phyloP scores from a whole-genome alignment of 208 protist species.

The Leishmania lainsoni region DNA sequence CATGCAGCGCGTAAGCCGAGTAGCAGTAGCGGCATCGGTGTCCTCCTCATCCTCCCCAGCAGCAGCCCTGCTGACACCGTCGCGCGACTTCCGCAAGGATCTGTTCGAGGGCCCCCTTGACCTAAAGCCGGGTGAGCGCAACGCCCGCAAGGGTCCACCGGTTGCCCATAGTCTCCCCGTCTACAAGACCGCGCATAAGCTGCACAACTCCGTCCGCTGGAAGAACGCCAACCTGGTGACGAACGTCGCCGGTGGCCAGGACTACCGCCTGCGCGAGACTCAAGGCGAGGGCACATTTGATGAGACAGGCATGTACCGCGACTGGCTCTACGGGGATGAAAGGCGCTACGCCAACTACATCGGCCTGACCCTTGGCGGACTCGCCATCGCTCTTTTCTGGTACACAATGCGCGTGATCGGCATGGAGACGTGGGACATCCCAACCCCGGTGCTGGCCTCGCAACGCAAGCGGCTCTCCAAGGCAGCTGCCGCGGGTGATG shows the following conservation, averaged over 20 bases:
- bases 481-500: slow-evolving; percentile 5
- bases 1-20: slow-evolving; percentile 9
- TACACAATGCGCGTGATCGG: slow-evolving; percentile 86
- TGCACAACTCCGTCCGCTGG: slow-evolving; percentile 82
- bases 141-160: slow-evolving; percentile 76
- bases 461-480: slow-evolving; percentile 61
- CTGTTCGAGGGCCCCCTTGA: slow-evolving; percentile 87
- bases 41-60: neutral
- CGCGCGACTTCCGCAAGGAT: slow-evolving; percentile 72
- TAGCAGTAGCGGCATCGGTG: neutral
- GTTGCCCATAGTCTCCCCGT: slow-evolving; percentile 86
- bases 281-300: slow-evolving; percentile 85
- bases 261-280: slow-evolving; percentile 83
- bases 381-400: slow-evolving; percentile 74
- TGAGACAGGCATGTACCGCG: slow-evolving; percentile 87
- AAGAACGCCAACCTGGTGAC: slow-evolving; percentile 87
- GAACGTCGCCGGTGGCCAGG: slow-evolving; percentile 81
- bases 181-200: slow-evolving; percentile 88
- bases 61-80: slow-evolving; percentile 19
- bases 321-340: slow-evolving; percentile 91
- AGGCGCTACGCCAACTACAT: slow-evolving; percentile 89
- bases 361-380: slow-evolving; percentile 48
- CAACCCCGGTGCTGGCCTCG: slow-evolving; percentile 73
- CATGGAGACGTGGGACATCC: slow-evolving; percentile 87
- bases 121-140: slow-evolving; percentile 72